Percentiles rank a stretch among this genome's conserved stretches.
phyloP scores from a whole-genome alignment of 148 eudicot species.

The Silene latifolia region DNA sequence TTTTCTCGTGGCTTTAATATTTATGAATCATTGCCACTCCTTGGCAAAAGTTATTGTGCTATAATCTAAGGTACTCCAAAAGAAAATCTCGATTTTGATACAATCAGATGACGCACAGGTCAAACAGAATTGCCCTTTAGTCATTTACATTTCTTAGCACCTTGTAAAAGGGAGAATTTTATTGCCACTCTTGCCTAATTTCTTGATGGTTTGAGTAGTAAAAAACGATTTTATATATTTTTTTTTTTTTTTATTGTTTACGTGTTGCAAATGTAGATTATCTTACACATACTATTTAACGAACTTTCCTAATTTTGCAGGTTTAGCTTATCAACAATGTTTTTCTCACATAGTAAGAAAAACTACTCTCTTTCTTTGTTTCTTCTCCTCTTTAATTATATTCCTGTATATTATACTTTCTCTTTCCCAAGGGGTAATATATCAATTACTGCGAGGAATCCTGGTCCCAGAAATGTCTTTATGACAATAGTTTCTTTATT shows the following conservation, averaged over 20 bases:
- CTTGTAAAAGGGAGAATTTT: background rate
- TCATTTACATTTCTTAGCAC: too few relatives aligned
- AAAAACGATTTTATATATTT: too few relatives aligned
- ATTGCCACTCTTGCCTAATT: background rate
- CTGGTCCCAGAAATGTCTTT: background rate
- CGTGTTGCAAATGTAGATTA: background rate
- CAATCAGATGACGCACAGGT: too few relatives aligned
- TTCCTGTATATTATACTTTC: too few relatives aligned
- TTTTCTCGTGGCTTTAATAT: too few relatives aligned
- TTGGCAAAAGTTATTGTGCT: too few relatives aligned
- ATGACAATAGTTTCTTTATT: constrained; percentile 2
- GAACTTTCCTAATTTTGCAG: constrained; percentile 41
- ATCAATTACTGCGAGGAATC: background rate
- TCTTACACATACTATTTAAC: background rate
- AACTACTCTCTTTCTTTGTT: constrained; percentile 13
- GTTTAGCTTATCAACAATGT: constrained; percentile 97
- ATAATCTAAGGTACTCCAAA: too few relatives aligned
- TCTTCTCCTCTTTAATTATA: constrained; percentile 1
- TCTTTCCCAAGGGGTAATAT: background rate
- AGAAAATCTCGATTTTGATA: too few relatives aligned
- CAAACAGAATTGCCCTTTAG: too few relatives aligned
- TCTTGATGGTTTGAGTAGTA: background rate
- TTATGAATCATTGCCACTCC: too few relatives aligned
- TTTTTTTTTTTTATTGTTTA: too few relatives aligned
- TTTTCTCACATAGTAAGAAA: constrained; percentile 85